Evolutionary conservation across 805 yeast species (phyloP).

Genomic region (Candida tallmaniae): DNA sequence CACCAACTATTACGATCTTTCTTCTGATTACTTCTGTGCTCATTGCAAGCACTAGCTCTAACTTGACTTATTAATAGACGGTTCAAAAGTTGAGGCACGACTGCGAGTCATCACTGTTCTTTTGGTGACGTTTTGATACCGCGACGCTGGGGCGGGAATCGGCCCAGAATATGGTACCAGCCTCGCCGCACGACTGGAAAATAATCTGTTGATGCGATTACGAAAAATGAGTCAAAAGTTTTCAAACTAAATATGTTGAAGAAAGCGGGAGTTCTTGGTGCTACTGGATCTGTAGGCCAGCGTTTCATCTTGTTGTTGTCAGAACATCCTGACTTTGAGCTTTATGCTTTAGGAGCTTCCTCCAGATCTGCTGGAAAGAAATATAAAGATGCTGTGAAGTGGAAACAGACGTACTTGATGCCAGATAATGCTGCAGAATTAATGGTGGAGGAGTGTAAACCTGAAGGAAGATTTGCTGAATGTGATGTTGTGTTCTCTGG

Average conservation of each 20-base stretch:
- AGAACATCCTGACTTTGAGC: constrained; percentile 85
- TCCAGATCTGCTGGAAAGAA: constrained; percentile 88
- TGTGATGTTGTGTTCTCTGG: constrained; percentile 97
- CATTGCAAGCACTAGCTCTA: too few relatives aligned
- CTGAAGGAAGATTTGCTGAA: constrained; percentile 66
- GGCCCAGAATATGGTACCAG: too few relatives aligned
- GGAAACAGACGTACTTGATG: constrained; percentile 88
- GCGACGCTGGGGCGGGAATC: too few relatives aligned
- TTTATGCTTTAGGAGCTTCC: constrained; percentile 87
- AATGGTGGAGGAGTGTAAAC: constrained; percentile 71
- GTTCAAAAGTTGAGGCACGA: too few relatives aligned
- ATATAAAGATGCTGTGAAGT: constrained; percentile 79
- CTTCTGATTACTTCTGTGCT: constrained; percentile 28
- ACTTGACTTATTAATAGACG: too few relatives aligned
- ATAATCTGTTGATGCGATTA: too few relatives aligned
- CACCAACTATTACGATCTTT: constrained; percentile 88
- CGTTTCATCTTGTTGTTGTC: constrained; percentile 82
- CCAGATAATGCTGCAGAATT: constrained; percentile 65
- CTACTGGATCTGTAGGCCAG: constrained; percentile 98
- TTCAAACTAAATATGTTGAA: too few relatives aligned
- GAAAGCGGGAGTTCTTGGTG: constrained; percentile 90
- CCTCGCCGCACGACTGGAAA: too few relatives aligned
- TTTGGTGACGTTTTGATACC: too few relatives aligned
- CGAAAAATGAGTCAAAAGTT: too few relatives aligned
- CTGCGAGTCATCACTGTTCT: too few relatives aligned